Conservation (phyloP, 768 basidiomycete species). For the Butyriboletus loyo region DNA sequence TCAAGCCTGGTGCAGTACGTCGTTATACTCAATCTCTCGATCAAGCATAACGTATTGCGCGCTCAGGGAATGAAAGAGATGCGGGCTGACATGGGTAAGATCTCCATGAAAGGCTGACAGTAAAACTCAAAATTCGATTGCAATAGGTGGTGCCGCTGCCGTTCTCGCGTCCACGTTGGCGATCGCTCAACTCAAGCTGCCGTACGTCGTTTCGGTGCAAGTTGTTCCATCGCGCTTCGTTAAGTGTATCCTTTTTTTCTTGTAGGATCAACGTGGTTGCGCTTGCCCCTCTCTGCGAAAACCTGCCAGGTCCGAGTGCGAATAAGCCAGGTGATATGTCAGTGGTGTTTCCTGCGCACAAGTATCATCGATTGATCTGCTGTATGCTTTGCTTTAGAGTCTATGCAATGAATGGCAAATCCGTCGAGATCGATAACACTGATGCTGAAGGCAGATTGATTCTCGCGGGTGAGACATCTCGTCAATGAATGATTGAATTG, state of each 20-base stretch:
- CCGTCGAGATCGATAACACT: constrained; percentile 84
- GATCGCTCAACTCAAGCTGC: constrained; percentile 77
- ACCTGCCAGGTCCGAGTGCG: constrained; percentile 70
- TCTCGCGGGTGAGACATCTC: constrained; percentile 52
- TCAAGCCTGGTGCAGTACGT: constrained; percentile 72
- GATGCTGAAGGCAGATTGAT: constrained; percentile 81
- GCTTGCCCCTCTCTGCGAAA: constrained; percentile 75
- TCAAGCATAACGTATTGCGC: background rate
- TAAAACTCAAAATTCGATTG: background rate
- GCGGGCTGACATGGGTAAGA: constrained; percentile 82
- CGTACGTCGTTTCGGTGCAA: constrained; percentile 44
- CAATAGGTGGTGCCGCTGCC: constrained; percentile 70
- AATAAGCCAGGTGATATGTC: constrained; percentile 84
- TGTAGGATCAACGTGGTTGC: constrained; percentile 76
- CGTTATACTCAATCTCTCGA: background rate
- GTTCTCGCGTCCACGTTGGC: constrained; percentile 72
- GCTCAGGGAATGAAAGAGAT: constrained; percentile 75
- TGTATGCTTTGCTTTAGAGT: constrained; percentile 40
- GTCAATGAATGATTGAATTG: background rate
- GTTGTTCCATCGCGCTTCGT: background rate
- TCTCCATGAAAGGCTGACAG: background rate
- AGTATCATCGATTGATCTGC: background rate
- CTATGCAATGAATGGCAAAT: constrained; percentile 87
- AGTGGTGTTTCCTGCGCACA: constrained; percentile 18
- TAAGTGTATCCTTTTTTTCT: background rate